phyloP scores from a whole-genome alignment of 345 rosid genomes.

The Corymbia maculata region DNA sequence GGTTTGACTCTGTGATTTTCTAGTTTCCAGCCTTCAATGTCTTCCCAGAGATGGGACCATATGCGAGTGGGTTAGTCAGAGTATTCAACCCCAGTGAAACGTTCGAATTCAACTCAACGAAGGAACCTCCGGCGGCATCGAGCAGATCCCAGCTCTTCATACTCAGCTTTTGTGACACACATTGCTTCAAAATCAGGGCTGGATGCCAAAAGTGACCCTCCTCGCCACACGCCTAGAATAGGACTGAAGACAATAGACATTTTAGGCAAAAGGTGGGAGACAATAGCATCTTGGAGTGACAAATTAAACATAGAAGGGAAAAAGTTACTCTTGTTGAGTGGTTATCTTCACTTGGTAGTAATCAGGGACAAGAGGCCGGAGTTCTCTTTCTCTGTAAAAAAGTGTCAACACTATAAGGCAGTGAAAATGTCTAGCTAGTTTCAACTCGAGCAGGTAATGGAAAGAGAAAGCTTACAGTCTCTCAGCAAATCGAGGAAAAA shows the following conservation, averaged over 20 bases:
- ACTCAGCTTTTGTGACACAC: conserved; percentile 93
- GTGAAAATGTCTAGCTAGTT: neutral
- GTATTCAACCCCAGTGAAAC: neutral
- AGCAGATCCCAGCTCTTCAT: conserved; percentile 90
- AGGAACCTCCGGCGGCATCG: conserved; percentile 80
- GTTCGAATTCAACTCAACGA: conserved; percentile 19
- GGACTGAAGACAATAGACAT: conserved; percentile 41
- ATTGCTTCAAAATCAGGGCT: conserved; percentile 83
- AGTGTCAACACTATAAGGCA: neutral
- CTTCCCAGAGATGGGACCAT: neutral
- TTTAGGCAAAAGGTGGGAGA: neutral
- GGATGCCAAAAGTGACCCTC: conserved; percentile 91
- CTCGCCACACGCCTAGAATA: conserved; percentile 91
- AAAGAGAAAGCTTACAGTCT: conserved; percentile 55
- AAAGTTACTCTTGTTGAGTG: conserved; percentile 72
- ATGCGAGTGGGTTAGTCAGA: neutral
- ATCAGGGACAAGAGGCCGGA: conserved; percentile 94
- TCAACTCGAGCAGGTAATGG: neutral
- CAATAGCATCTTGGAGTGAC: neutral
- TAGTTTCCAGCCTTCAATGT: neutral
- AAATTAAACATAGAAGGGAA: conserved; percentile 2
- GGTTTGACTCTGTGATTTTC: neutral
- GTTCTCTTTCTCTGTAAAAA: conserved; percentile 65
- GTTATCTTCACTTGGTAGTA: conserved; percentile 68
- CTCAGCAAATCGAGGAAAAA: conserved; percentile 66